A percentile compares a stretch with the other conserved stretches of the same genome.
Conservation (phyloP, 495 filamentous ascomycete genomes). For the Cryomyces antarcticus region DNA sequence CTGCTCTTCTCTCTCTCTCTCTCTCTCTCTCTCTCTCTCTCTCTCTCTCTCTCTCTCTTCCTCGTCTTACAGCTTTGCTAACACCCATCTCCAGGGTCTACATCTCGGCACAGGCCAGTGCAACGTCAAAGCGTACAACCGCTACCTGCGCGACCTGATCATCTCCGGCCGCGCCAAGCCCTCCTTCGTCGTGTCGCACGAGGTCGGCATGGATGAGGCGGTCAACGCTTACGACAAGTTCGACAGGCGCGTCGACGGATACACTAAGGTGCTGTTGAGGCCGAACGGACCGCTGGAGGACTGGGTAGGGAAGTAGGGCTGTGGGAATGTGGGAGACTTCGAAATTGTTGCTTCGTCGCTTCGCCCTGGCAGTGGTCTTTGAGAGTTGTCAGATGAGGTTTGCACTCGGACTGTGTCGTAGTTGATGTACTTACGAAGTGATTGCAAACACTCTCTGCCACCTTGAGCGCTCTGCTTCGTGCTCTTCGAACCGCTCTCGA, state of each 20-base stretch:
- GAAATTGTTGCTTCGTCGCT: too few relatives aligned
- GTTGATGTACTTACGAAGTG: too few relatives aligned
- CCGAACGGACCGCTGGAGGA: constrained; percentile 11
- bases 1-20: background rate
- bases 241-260: constrained; percentile 41
- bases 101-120: constrained; percentile 33
- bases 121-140: constrained; percentile 37
- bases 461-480: too few relatives aligned
- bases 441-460: too few relatives aligned
- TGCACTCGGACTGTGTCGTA: too few relatives aligned
- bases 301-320: too few relatives aligned
- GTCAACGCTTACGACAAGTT: constrained; percentile 50
- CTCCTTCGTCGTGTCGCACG: constrained; percentile 35
- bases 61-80: background rate
- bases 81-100: constrained; percentile 18
- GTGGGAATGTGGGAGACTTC: too few relatives aligned
- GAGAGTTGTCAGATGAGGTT: too few relatives aligned
- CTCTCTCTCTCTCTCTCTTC: background rate
- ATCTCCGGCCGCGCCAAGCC: constrained; percentile 35
- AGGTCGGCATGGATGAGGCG: constrained; percentile 32
- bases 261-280: constrained; percentile 19
- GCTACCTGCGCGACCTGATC: constrained; percentile 36
- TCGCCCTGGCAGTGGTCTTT: too few relatives aligned
- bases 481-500: too few relatives aligned
- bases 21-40: background rate